Conservation (phyloP, 805 yeast species). For the Diddensiella santjacobensis region DNA sequence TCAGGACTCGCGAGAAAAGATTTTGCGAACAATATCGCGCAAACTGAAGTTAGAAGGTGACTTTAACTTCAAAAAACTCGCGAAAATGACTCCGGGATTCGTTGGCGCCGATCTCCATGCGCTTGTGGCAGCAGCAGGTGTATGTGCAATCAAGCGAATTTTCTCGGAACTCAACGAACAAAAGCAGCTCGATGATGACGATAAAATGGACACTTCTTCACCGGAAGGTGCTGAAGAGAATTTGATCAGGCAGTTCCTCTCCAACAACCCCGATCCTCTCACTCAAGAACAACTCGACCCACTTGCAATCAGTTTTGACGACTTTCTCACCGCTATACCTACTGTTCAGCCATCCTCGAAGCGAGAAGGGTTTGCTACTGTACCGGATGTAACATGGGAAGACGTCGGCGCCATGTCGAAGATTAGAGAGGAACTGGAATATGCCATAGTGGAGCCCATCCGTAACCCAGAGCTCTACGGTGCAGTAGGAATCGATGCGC, state of each 20-base stretch:
- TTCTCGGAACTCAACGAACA: constrained; percentile 46
- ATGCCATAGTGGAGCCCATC: constrained; percentile 97
- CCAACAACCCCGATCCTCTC: constrained; percentile 73
- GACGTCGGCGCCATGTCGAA: constrained; percentile 85
- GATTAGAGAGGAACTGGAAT: constrained; percentile 84
- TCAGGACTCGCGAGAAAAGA: constrained; percentile 73
- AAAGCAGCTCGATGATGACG: neutral
- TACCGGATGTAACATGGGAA: constrained; percentile 95
- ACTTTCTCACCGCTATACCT: constrained; percentile 82
- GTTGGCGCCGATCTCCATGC: constrained; percentile 98
- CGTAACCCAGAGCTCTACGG: constrained; percentile 85
- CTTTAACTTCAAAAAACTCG: constrained; percentile 67
- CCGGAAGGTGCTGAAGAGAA: constrained; percentile 25
- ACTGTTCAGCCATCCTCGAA: constrained; percentile 95
- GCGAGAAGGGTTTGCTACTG: constrained; percentile 97
- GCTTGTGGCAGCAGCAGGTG: constrained; percentile 91
- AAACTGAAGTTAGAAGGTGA: constrained; percentile 61
- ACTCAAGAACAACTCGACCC: constrained; percentile 72
- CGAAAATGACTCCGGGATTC: constrained; percentile 93
- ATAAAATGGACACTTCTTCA: constrained; percentile 29
- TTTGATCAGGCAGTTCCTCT: constrained; percentile 8
- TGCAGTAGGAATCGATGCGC: constrained; percentile 91
- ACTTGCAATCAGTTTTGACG: constrained; percentile 69
- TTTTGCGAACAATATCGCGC: constrained; percentile 68
- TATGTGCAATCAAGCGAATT: constrained; percentile 87